These are phyloP conservation scores for Tulasnella sp. DNA, from an alignment of 768 basidiomycete genomes.

Conservation along the genomic window DNA sequence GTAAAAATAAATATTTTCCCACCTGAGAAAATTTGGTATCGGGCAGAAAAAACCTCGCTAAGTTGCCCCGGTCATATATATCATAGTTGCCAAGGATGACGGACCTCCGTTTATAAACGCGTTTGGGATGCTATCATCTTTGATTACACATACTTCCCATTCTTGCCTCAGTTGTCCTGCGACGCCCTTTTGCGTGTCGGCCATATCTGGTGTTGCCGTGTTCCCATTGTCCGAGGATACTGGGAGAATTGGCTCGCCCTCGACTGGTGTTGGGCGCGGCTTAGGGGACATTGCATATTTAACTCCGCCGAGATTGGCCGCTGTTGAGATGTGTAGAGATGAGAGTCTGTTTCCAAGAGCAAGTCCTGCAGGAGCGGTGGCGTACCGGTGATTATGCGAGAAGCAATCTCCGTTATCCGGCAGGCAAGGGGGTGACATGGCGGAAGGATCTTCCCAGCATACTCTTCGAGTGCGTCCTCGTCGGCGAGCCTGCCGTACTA, in stretches of 20 bases:
- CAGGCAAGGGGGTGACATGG: slow-evolving; percentile 58
- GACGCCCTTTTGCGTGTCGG: too few relatives aligned
- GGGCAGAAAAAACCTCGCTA: too few relatives aligned
- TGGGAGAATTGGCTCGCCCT: not conserved
- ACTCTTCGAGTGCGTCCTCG: slow-evolving; percentile 50
- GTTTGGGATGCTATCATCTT: too few relatives aligned
- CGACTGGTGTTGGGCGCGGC: not conserved
- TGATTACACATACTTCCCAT: too few relatives aligned
- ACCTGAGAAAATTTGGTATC: too few relatives aligned
- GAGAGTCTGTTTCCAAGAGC: not conserved
- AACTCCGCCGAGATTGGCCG: slow-evolving; percentile 67
- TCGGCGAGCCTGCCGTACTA: slow-evolving; percentile 44
- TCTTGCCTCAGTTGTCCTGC: too few relatives aligned
- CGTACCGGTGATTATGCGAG: slow-evolving; percentile 52
- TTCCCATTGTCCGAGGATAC: not conserved
- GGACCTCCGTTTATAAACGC: too few relatives aligned
- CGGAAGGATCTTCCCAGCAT: slow-evolving; percentile 55
- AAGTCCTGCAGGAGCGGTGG: not conserved
- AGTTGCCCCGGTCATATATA: too few relatives aligned
- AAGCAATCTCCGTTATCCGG: slow-evolving; percentile 66
- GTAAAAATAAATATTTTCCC: too few relatives aligned
- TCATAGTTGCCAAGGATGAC: too few relatives aligned
- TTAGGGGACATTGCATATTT: slow-evolving; percentile 32
- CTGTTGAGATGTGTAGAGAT: slow-evolving; percentile 26
- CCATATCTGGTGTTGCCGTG: too few relatives aligned